Evolutionary conservation across 768 basidiomycete genomes (phyloP).

Genomic region (Suillus cothurnatus): DNA sequence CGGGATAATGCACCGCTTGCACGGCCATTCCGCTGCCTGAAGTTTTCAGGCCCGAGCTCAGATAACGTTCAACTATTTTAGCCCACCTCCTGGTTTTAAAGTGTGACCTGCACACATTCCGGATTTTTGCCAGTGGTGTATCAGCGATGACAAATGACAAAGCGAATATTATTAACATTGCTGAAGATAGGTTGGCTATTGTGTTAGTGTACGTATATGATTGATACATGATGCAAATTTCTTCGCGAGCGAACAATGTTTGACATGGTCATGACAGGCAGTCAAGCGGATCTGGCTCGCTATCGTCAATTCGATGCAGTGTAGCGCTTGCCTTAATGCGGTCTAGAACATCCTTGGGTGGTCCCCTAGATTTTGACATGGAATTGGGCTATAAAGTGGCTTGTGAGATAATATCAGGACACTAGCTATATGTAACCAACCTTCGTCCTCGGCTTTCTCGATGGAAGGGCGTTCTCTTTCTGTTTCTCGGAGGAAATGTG

Average conservation of each 20-base stretch:
- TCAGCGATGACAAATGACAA: background rate
- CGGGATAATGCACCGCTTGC: background rate
- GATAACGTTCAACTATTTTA: background rate
- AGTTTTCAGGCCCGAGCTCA: background rate
- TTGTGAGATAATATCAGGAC: background rate
- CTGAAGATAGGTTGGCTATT: background rate
- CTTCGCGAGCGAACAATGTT: background rate
- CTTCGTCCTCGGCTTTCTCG: slow-evolving; percentile 11
- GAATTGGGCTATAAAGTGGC: slow-evolving; percentile 7
- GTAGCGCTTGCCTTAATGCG: slow-evolving; percentile 37
- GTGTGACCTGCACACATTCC: background rate
- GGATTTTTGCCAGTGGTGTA: too few relatives aligned
- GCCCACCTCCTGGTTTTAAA: background rate
- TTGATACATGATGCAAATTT: background rate
- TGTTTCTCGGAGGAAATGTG: slow-evolving; percentile 28
- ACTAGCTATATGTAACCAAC: background rate
- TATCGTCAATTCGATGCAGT: slow-evolving; percentile 29
- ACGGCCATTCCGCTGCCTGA: background rate
- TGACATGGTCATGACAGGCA: slow-evolving; percentile 40
- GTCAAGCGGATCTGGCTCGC: slow-evolving; percentile 49
- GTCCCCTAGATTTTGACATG: slow-evolving; percentile 33
- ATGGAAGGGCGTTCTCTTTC: slow-evolving; percentile 36
- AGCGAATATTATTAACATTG: slow-evolving; percentile 1
- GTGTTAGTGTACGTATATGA: slow-evolving; percentile 5
- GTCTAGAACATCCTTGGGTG: slow-evolving; percentile 41